Percentiles rank a stretch among this genome's conserved stretches.
Conservation (phyloP, 169 alveolate genomes). For the Plasmodium gaboni region DNA sequence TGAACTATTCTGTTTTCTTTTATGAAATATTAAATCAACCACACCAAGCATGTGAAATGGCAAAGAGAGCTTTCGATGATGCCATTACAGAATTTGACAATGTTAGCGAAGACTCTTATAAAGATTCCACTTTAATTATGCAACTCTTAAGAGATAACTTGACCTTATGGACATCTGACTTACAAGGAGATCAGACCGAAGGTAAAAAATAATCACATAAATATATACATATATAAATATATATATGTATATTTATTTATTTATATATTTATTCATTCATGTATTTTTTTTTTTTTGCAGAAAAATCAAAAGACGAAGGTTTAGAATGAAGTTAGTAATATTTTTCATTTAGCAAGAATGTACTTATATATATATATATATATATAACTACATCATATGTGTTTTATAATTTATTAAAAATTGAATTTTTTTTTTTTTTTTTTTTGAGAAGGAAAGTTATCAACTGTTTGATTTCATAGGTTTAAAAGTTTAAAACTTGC, state of each 20-base stretch:
- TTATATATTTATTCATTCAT: neutral
- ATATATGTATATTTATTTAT: neutral
- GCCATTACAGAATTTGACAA: constrained; percentile 96
- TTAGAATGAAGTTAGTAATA: constrained; percentile 19
- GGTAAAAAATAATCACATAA: neutral
- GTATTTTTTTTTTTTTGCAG: constrained; percentile 6
- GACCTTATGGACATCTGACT: constrained; percentile 97
- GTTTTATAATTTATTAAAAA: constrained; percentile 17
- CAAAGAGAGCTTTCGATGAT: constrained; percentile 96
- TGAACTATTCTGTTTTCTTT: constrained; percentile 98
- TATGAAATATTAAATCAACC: constrained; percentile 98
- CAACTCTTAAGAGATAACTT: constrained; percentile 97
- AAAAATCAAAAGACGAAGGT: constrained; percentile 72
- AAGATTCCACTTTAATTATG: constrained; percentile 96
- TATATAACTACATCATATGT: constrained; percentile 17
- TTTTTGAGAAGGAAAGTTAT: constrained; percentile 28
- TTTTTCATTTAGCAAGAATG: constrained; percentile 22
- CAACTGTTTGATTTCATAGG: constrained; percentile 33
- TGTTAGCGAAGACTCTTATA: constrained; percentile 95
- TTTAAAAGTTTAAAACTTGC: constrained; percentile 9
- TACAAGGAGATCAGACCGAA: constrained; percentile 82
- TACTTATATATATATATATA: constrained; percentile 34
- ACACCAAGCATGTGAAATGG: constrained; percentile 99
- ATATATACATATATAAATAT: neutral
- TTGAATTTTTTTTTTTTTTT: neutral